A percentile compares a stretch with the other conserved stretches of the same genome.
phyloP scores from a whole-genome alignment of 371 early-diverging fungal species.

The Rhizopus microsporus region DNA sequence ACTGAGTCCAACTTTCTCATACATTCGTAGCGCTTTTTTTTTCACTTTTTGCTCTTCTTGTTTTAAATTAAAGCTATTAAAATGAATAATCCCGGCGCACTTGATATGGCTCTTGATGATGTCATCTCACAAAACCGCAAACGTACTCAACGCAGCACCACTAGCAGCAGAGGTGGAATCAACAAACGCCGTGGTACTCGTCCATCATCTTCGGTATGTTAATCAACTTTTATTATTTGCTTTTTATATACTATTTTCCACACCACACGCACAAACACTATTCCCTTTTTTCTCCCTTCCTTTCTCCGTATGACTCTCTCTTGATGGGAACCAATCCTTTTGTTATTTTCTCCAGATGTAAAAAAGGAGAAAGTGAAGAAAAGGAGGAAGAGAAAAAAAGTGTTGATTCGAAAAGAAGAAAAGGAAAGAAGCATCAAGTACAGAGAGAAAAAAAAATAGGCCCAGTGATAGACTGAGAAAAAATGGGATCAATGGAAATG shows the following conservation, averaged over 20 bases:
- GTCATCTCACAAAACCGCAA: slow-evolving; percentile 44
- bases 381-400: no score
- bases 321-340: slow-evolving; percentile 1
- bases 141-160: slow-evolving; percentile 14
- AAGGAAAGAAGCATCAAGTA: no score
- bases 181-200: slow-evolving; percentile 32
- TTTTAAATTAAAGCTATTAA: slow-evolving; percentile 1
- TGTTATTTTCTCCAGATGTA: slow-evolving; percentile 1
- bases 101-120: slow-evolving; percentile 59
- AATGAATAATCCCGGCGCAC: slow-evolving; percentile 38
- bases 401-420: no score
- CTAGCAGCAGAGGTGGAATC: slow-evolving; percentile 25
- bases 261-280: not conserved
- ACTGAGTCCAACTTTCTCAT: no score
- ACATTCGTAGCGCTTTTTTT: not conserved
- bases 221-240: slow-evolving; percentile 16
- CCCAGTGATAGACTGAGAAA: not conserved
- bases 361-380: not conserved
- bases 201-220: slow-evolving; percentile 39
- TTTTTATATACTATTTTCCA: slow-evolving; percentile 1
- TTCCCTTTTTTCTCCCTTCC: not conserved
- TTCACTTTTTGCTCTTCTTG: not conserved
- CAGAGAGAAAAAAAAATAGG: not conserved
- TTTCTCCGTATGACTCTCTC: slow-evolving; percentile 5
- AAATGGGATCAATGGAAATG: not conserved